These are phyloP conservation scores for Limonium bicolor DNA, from an alignment of 148 eudicot species.

Conservation along the genomic window DNA sequence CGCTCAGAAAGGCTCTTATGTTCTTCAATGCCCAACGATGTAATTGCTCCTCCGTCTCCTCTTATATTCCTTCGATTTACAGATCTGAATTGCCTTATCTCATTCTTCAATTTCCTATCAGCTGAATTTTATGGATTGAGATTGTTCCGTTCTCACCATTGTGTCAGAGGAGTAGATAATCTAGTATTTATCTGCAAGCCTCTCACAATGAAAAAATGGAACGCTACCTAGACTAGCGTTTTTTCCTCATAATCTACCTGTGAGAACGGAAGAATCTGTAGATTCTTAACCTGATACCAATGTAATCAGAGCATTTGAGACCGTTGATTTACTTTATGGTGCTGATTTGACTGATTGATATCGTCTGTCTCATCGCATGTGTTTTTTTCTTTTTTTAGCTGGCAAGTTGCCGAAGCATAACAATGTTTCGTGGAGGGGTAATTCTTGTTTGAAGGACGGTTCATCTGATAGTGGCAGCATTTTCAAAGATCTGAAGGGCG, in stretches of 20 bases:
- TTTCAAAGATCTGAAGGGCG: conserved; percentile 66
- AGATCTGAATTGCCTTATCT: background rate
- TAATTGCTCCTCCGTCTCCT: conserved; percentile 11
- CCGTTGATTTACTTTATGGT: too few relatives aligned
- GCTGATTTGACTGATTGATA: background rate
- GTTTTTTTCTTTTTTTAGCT: conserved; percentile 24
- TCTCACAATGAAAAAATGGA: too few relatives aligned
- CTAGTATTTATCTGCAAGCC: too few relatives aligned
- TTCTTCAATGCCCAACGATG: conserved; percentile 93
- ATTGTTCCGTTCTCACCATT: too few relatives aligned
- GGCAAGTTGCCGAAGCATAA: conserved; percentile 86
- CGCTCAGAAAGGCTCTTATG: conserved; percentile 70
- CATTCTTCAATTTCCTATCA: background rate
- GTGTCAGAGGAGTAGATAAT: too few relatives aligned
- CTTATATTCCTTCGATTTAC: background rate
- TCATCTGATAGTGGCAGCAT: conserved; percentile 25
- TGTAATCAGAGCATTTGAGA: too few relatives aligned
- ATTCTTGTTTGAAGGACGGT: conserved; percentile 77
- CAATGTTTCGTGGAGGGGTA: conserved; percentile 93
- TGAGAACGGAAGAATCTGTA: too few relatives aligned
- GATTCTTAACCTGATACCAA: too few relatives aligned
- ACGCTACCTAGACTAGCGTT: too few relatives aligned
- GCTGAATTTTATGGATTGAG: too few relatives aligned
- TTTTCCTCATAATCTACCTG: background rate
- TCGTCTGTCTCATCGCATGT: background rate